Conservation (phyloP, 176 grass and related monocot genomes). For the Musa itinerans region DNA sequence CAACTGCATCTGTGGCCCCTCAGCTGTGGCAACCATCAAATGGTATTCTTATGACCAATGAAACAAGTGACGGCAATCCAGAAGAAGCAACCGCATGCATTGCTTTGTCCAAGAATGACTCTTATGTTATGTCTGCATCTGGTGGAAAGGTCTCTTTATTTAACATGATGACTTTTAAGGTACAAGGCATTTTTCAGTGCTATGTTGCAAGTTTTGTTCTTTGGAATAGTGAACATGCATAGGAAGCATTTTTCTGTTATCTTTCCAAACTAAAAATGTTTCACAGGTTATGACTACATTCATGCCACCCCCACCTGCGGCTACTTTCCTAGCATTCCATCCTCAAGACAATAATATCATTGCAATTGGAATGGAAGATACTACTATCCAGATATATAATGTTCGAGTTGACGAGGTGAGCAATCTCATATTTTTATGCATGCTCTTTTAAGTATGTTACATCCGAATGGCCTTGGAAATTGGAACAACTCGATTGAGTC, state of each 20-base stretch:
- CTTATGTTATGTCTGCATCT: conserved; percentile 98
- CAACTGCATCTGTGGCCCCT: conserved; percentile 66
- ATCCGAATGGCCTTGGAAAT: too few relatives aligned
- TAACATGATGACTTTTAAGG: conserved; percentile 99
- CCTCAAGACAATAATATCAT: conserved; percentile 99
- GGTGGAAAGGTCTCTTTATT: conserved; percentile 96
- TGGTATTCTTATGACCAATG: conserved; percentile 91
- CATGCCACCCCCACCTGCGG: conserved; percentile 92
- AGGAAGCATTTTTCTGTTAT: not conserved
- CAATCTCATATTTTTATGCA: conserved; percentile 5
- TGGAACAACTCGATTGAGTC: too few relatives aligned
- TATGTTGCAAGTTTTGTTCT: not conserved
- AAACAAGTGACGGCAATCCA: conserved; percentile 73
- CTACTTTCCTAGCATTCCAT: conserved; percentile 90
- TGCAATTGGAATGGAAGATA: conserved; percentile 98
- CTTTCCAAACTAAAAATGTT: conserved; percentile 1
- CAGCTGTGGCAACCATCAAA: conserved; percentile 96
- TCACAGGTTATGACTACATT: conserved; percentile 96
- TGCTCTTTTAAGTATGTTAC: too few relatives aligned
- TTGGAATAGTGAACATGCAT: not conserved
- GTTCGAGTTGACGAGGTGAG: conserved; percentile 91
- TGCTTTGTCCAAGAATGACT: conserved; percentile 97
- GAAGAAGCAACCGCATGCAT: conserved; percentile 99
- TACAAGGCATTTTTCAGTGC: conserved; percentile 12
- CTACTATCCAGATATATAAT: conserved; percentile 97